phyloP scores from a whole-genome alignment of 177 flowering plant species.

The Vitis hybrid region DNA sequence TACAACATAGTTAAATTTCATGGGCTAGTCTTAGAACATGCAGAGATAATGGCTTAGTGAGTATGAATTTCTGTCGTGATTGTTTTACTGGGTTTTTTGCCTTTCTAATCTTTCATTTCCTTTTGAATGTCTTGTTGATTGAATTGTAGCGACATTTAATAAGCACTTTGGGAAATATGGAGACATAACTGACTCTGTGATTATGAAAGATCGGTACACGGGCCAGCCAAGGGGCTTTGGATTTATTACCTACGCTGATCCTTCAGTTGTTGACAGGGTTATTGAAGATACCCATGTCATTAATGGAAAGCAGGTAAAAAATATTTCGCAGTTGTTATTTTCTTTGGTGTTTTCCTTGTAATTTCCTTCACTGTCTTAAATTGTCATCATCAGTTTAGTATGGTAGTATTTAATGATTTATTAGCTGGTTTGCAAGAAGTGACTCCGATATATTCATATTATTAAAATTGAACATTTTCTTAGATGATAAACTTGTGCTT shows the following conservation, averaged over 20 bases:
- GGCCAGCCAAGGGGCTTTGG: conserved; percentile 90
- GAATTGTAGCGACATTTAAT: conserved; percentile 43
- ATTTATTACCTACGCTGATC: conserved; percentile 81
- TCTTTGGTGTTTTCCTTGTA: not conserved
- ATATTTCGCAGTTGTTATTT: not conserved
- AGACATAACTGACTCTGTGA: conserved; percentile 77
- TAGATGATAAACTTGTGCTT: too few relatives aligned
- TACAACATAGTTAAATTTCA: too few relatives aligned
- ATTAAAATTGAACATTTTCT: too few relatives aligned
- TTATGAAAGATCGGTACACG: conserved; percentile 76
- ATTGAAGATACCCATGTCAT: conserved; percentile 70
- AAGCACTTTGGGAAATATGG: conserved; percentile 86
- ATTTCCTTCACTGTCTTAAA: too few relatives aligned
- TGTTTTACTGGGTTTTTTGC: not conserved
- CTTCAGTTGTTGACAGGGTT: conserved; percentile 75
- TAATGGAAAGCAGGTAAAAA: conserved; percentile 76
- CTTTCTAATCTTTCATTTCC: not conserved
- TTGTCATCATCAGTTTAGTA: not conserved
- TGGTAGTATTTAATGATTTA: too few relatives aligned
- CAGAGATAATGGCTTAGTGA: too few relatives aligned
- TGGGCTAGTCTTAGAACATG: too few relatives aligned
- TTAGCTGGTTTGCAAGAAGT: too few relatives aligned
- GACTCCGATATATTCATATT: too few relatives aligned
- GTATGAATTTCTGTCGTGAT: not conserved
- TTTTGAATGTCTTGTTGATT: not conserved